These are phyloP conservation scores for Solanum ossicruentum DNA, from an alignment of 257 asterid genomes.

Conservation along the genomic window DNA sequence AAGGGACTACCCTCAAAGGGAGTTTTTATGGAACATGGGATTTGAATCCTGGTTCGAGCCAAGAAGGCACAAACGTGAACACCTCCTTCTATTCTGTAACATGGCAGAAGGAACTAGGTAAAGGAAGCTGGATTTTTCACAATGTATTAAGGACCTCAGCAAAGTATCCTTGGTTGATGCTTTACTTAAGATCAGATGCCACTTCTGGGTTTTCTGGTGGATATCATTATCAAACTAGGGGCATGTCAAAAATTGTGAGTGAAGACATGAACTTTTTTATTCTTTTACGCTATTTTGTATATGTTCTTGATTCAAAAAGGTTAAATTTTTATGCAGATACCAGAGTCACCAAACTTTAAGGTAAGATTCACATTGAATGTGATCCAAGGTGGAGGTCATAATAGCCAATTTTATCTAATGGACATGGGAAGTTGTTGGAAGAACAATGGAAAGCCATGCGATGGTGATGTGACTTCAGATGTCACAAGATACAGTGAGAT, in stretches of 20 bases:
- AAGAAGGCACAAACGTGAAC: conserved; percentile 4
- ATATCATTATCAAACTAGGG: conserved; percentile 70
- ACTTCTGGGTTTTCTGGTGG: conserved; percentile 74
- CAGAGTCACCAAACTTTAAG: conserved; percentile 68
- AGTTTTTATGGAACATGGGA: conserved; percentile 72
- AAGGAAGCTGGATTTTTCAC: conserved; percentile 69
- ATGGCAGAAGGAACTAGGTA: conserved; percentile 70
- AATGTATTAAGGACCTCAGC: conserved; percentile 53
- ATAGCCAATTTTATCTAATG: conserved; percentile 67
- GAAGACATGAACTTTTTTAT: neutral
- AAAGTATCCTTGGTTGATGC: conserved; percentile 90
- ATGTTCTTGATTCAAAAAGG: neutral
- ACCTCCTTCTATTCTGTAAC: conserved; percentile 47
- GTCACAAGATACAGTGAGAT: conserved; percentile 78
- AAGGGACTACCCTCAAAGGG: conserved; percentile 44
- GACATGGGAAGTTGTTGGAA: conserved; percentile 98
- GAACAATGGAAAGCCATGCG: conserved; percentile 61
- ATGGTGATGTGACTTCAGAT: conserved; percentile 70
- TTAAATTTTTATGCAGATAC: conserved; percentile 29
- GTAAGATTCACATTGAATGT: conserved; percentile 64
- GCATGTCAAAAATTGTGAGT: conserved; percentile 70
- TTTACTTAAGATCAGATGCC: conserved; percentile 72
- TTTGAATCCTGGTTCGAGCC: neutral
- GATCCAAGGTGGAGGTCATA: conserved; percentile 54
- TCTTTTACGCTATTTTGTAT: neutral